These are phyloP conservation scores for Cladophialophora exuberans DNA, from an alignment of 2,329 filamentous ascomycete species.

Conservation along the genomic window DNA sequence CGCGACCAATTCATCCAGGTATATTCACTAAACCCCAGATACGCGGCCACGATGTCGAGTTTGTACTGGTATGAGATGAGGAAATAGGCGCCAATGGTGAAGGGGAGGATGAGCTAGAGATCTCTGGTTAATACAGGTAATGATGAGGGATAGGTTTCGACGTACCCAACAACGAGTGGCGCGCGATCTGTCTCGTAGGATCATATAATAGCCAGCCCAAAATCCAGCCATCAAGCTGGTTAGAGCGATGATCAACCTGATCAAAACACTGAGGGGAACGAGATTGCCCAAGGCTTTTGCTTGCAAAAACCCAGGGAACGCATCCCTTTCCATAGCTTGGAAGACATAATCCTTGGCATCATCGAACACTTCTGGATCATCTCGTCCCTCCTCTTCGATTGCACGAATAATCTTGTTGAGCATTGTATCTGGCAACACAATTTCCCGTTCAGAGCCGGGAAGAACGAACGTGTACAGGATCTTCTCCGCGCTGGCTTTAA, in stretches of 20 bases:
- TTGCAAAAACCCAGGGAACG: conserved; percentile 94
- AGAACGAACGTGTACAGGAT: conserved; percentile 98
- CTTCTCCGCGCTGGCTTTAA: conserved; percentile 92
- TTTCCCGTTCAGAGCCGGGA: conserved; percentile 93
- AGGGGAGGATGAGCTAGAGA: conserved; percentile 79
- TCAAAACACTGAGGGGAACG: conserved; percentile 85
- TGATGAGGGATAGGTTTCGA: conserved; percentile 3
- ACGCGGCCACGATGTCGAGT: conserved; percentile 85
- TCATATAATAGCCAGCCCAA: conserved; percentile 91
- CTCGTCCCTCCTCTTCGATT: conserved; percentile 87
- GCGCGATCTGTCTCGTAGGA: conserved; percentile 81
- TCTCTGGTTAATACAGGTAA: too few species aligned
- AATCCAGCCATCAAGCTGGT: conserved; percentile 87
- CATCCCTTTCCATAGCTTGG: conserved; percentile 98
- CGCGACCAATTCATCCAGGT: conserved; percentile 89
- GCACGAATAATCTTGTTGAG: conserved; percentile 81
- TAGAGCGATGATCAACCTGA: conserved; percentile 82
- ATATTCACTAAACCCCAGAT: conserved; percentile 92
- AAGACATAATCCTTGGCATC: conserved; percentile 98
- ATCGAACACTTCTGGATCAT: conserved; percentile 97
- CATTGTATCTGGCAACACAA: conserved; percentile 86
- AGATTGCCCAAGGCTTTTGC: conserved; percentile 96
- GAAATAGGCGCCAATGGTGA: conserved; percentile 86
- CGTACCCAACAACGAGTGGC: conserved; percentile 79
- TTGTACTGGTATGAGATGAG: conserved; percentile 93